Evolutionary conservation across 2,329 filamentous ascomycete genomes (phyloP).

Genomic region (Phialemoniopsis sp.): DNA sequence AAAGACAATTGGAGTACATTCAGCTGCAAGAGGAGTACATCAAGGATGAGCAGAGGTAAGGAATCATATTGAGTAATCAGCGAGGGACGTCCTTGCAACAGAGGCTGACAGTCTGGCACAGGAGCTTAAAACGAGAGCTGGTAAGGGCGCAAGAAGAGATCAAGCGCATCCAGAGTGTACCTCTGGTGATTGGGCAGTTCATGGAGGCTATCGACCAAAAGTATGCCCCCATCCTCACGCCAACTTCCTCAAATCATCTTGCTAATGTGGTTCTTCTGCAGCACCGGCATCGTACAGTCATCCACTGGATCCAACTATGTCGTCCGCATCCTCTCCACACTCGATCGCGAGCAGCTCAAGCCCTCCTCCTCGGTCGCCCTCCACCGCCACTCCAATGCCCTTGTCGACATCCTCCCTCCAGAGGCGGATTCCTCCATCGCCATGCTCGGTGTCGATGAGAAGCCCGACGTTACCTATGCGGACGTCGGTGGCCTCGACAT

Average conservation of each 20-base stretch:
- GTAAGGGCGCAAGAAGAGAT: conserved; percentile 98
- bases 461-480: conserved; percentile 96
- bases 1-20: conserved; percentile 96
- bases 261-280: too few relatives aligned
- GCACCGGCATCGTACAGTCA: conserved; percentile 96
- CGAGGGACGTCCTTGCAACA: not conserved
- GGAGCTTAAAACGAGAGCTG: conserved; percentile 93
- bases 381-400: conserved; percentile 95
- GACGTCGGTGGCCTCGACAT: conserved; percentile 97
- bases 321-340: conserved; percentile 94
- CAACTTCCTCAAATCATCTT: too few relatives aligned
- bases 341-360: conserved; percentile 97
- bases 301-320: conserved; percentile 99
- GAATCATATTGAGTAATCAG: conserved; percentile 3
- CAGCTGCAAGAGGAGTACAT: conserved; percentile 99
- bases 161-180: conserved; percentile 98
- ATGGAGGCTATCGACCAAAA: conserved; percentile 99
- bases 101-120: conserved; percentile 27
- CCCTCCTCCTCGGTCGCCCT: conserved; percentile 96
- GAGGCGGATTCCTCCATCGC: conserved; percentile 98
- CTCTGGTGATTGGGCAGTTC: conserved; percentile 93
- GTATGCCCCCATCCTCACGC: conserved; percentile 48
- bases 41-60: conserved; percentile 97
- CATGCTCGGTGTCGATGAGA: conserved; percentile 95
- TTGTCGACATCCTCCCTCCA: conserved; percentile 97